phyloP scores from a whole-genome alignment of 371 early-diverging fungal genomes.

The Rhizoclosmatium hyalinum region DNA sequence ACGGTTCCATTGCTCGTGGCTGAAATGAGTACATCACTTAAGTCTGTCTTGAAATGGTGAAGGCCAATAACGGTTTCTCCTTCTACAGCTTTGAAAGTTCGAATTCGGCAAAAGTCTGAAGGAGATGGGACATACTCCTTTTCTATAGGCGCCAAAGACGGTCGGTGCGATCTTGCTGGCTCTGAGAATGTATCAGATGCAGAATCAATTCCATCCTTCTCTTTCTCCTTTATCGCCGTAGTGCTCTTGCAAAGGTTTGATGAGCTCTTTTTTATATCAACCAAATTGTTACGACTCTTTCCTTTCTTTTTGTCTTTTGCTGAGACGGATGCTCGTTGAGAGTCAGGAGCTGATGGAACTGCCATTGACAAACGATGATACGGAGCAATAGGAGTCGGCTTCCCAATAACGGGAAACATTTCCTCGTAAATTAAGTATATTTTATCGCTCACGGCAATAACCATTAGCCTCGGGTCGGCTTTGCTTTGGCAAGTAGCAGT shows the following conservation, averaged over 20 bases:
- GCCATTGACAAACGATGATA: background rate
- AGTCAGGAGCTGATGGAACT: background rate
- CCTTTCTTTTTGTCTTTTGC: no score
- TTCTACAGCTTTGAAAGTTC: background rate
- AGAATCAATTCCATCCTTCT: background rate
- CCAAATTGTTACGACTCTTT: no score
- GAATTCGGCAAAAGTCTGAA: constrained; percentile 22
- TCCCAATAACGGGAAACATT: constrained; percentile 17
- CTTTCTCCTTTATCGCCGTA: constrained; percentile 11
- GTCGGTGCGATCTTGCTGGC: no score
- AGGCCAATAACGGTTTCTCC: constrained; percentile 25
- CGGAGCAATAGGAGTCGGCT: background rate
- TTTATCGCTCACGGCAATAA: constrained; percentile 17
- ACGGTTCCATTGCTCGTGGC: constrained; percentile 27
- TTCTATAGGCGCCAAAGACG: background rate
- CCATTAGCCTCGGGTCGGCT: constrained; percentile 11
- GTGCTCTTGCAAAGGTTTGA: background rate
- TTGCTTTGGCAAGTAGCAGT: constrained; percentile 26
- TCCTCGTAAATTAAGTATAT: constrained; percentile 26
- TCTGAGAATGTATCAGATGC: background rate
- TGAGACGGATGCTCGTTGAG: no score
- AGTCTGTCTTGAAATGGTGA: constrained; percentile 18
- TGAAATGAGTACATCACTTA: constrained; percentile 2
- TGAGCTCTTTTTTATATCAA: no score
- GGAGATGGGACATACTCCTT: constrained; percentile 4